Evolutionary conservation across 148 eudicot species (phyloP).

Genomic region (Drosera capensis): DNA sequence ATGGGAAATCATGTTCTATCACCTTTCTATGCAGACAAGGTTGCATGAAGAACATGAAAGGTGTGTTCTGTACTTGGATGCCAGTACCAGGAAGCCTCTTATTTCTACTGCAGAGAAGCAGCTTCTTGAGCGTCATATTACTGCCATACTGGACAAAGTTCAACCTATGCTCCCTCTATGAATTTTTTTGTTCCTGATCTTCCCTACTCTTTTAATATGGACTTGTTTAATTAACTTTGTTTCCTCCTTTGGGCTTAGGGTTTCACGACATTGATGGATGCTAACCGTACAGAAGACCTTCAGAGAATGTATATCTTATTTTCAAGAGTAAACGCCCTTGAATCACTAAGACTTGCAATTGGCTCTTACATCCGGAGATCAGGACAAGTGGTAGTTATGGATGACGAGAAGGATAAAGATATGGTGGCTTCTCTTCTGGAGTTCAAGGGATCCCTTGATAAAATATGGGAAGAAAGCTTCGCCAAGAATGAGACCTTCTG

Average conservation of each 20-base stretch:
- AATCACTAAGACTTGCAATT: constrained; percentile 62
- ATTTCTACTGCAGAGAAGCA: constrained; percentile 75
- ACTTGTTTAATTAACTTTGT: constrained; percentile 5
- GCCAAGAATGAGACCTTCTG: constrained; percentile 70
- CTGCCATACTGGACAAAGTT: constrained; percentile 90
- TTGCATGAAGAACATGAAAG: constrained; percentile 94
- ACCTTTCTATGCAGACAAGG: constrained; percentile 45
- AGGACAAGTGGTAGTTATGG: constrained; percentile 76
- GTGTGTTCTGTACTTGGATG: constrained; percentile 73
- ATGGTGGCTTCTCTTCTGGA: constrained; percentile 87
- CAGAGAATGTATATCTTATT: constrained; percentile 66
- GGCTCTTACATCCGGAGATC: constrained; percentile 65
- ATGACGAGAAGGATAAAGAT: constrained; percentile 95
- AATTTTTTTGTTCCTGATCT: neutral
- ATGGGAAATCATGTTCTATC: no score
- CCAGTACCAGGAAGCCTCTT: constrained; percentile 77
- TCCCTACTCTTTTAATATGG: neutral
- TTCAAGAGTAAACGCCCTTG: constrained; percentile 67
- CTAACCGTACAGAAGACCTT: constrained; percentile 75
- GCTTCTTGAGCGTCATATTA: constrained; percentile 76
- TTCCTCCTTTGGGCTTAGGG: constrained; percentile 33
- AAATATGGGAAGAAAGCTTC: constrained; percentile 90
- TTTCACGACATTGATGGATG: constrained; percentile 75
- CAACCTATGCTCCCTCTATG: constrained; percentile 3
- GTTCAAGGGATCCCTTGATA: constrained; percentile 70